These are phyloP conservation scores for Porogramme epimiltina DNA, from an alignment of 1,284 basidiomycete species.

Conservation along the genomic window DNA sequence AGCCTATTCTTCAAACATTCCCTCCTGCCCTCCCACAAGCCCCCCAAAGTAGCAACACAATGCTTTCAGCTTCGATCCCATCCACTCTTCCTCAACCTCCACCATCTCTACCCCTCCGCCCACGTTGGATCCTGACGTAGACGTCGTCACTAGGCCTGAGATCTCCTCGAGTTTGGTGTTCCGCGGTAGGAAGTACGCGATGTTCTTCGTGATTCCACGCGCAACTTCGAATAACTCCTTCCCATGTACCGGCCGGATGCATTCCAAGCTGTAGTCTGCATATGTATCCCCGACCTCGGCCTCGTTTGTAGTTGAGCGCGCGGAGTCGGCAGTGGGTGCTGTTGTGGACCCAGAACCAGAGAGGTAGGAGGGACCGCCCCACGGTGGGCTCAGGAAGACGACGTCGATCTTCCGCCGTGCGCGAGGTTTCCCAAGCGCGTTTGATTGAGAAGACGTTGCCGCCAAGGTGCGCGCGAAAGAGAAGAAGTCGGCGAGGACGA, in stretches of 20 bases:
- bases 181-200: slow-evolving; percentile 90
- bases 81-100: slow-evolving; percentile 90
- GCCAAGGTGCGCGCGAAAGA: slow-evolving; percentile 70
- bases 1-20: slow-evolving; percentile 43
- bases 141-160: slow-evolving; percentile 39
- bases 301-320: slow-evolving; percentile 7
- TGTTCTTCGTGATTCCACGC: slow-evolving; percentile 70
- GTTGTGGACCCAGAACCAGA: slow-evolving; percentile 32
- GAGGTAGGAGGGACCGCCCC: slow-evolving; percentile 85
- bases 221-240: slow-evolving; percentile 78
- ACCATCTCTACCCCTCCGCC: slow-evolving; percentile 43
- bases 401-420: slow-evolving; percentile 66
- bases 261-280: slow-evolving; percentile 68
- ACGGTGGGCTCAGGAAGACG: slow-evolving; percentile 91
- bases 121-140: slow-evolving; percentile 26
- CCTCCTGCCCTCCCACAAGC: slow-evolving; percentile 63
- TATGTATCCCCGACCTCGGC: slow-evolving; percentile 32
- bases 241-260: slow-evolving; percentile 82
- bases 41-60: slow-evolving; percentile 85
- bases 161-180: slow-evolving; percentile 82
- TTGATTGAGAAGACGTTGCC: slow-evolving; percentile 1
- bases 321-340: slow-evolving; percentile 7
- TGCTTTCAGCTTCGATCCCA: slow-evolving; percentile 83
- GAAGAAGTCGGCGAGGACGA: slow-evolving; percentile 87
- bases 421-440: slow-evolving; percentile 3